These are phyloP conservation scores for Tolypocladium nubicola DNA, from an alignment of 2,329 filamentous ascomycete genomes.

Conservation along the genomic window DNA sequence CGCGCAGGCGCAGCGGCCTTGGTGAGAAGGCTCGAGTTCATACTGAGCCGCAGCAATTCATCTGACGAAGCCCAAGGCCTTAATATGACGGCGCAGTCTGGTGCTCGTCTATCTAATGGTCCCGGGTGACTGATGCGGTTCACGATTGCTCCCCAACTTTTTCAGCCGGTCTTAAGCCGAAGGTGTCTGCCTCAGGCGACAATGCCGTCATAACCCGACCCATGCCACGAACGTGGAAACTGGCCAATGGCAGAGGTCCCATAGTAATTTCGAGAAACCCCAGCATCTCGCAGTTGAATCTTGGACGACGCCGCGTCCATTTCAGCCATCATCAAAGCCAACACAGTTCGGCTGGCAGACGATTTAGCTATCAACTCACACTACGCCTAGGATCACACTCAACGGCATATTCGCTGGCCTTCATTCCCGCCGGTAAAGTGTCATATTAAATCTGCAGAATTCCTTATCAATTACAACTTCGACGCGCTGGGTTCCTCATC, in stretches of 20 bases:
- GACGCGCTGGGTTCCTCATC: background rate
- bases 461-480: no score
- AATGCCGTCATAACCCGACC: slow-evolving; percentile 17
- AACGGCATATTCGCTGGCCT: no score
- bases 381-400: no score
- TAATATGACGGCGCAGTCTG: background rate
- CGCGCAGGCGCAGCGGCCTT: slow-evolving; percentile 36
- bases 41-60: slow-evolving; percentile 21
- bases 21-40: slow-evolving; percentile 37
- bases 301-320: no score
- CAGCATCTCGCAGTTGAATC: no score
- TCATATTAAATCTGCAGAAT: no score
- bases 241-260: slow-evolving; percentile 1
- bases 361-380: no score
- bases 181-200: slow-evolving; percentile 15
- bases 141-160: slow-evolving; percentile 7
- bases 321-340: no score
- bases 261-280: background rate
- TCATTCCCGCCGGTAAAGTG: no score
- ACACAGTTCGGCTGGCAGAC: no score
- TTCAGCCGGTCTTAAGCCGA: slow-evolving; percentile 18
- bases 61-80: slow-evolving; percentile 8
- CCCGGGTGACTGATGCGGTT: background rate
- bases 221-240: background rate
- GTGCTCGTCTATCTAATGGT: background rate